Evolutionary conservation across 441 rosid genomes (phyloP).

Genomic region (Arabidopsis lyrata): DNA sequence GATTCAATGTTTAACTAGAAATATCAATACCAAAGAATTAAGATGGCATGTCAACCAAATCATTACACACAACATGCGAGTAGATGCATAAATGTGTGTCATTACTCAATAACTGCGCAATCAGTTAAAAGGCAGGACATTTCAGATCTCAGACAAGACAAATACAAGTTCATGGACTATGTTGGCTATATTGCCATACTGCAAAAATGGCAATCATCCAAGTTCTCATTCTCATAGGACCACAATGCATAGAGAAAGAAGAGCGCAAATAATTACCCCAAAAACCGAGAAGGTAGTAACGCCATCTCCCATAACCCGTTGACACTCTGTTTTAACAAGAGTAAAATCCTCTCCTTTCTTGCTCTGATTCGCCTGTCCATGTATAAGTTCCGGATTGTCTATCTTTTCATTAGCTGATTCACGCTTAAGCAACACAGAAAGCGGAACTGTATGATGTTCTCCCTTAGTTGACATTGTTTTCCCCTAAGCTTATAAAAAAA

Average conservation of each 20-base stretch:
- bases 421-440: constrained; percentile 86
- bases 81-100: background rate
- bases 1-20: constrained; percentile 4
- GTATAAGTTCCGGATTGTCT: constrained; percentile 77
- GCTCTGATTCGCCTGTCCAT: constrained; percentile 90
- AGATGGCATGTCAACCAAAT: background rate
- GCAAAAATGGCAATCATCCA: background rate
- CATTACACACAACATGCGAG: background rate
- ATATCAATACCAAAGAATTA: constrained; percentile 4
- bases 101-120: background rate
- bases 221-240: background rate
- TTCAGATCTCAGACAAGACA: background rate
- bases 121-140: background rate
- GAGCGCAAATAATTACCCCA: constrained; percentile 59
- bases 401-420: constrained; percentile 86
- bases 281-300: constrained; percentile 82
- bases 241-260: background rate
- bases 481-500: background rate
- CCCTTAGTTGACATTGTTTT: constrained; percentile 58
- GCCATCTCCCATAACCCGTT: constrained; percentile 83
- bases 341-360: constrained; percentile 98
- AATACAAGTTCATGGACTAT: background rate
- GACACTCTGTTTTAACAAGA: constrained; percentile 81
- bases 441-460: constrained; percentile 90
- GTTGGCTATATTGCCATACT: background rate